These are phyloP conservation scores for Penicillium decumbens DNA, from an alignment of 2,329 filamentous ascomycete species.

Conservation along the genomic window DNA sequence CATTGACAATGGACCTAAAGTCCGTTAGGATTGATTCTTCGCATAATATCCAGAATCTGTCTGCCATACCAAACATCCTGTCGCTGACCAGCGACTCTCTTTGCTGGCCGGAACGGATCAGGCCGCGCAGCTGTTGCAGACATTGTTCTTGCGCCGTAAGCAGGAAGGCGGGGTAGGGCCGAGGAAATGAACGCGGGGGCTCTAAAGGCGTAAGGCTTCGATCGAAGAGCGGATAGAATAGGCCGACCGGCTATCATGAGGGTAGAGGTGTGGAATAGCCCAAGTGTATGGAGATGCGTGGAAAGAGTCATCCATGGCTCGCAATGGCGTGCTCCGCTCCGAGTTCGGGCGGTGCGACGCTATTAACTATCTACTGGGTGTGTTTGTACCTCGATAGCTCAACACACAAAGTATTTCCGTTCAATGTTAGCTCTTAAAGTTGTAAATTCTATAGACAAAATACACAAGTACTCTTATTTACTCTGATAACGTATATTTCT, in stretches of 20 bases:
- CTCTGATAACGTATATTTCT: neutral
- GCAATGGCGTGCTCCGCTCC: constrained; percentile 21
- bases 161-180: constrained; percentile 19
- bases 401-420: neutral
- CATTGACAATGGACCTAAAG: constrained; percentile 61
- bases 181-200: constrained; percentile 5
- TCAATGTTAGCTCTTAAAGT: neutral
- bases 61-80: constrained; percentile 48
- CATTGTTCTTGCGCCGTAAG: constrained; percentile 34
- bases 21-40: constrained; percentile 11
- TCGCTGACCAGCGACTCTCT: constrained; percentile 47
- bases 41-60: neutral
- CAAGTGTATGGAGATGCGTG: neutral
- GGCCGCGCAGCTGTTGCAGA: constrained; percentile 35
- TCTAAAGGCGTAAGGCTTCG: neutral
- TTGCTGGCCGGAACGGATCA: constrained; percentile 45
- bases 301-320: constrained; percentile 4
- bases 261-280: constrained; percentile 1
- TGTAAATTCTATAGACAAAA: neutral
- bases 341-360: constrained; percentile 1
- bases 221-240: constrained; percentile 7
- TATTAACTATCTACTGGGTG: neutral
- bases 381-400: neutral
- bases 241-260: constrained; percentile 10
- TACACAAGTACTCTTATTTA: neutral